These are phyloP conservation scores for Cyclotella sp. DNA, from an alignment of 108 stramenopile genomes.

Conservation along the genomic window DNA sequence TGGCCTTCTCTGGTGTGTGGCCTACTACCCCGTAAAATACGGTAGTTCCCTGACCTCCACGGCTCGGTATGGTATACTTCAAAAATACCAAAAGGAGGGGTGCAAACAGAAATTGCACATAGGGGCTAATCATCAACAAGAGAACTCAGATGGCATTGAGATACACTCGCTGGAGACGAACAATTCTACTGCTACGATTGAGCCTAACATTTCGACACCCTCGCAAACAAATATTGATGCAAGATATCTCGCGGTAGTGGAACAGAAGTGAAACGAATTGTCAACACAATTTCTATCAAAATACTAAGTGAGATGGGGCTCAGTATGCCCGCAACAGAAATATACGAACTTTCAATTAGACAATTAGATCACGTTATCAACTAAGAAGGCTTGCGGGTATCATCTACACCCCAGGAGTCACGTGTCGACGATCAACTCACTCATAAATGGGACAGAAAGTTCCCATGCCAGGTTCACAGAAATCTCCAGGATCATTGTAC, in stretches of 20 bases:
- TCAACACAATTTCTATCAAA: slow-evolving; percentile 12
- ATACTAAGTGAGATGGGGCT: slow-evolving; percentile 14
- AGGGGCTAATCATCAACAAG: background rate
- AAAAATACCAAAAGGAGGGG: slow-evolving; percentile 19
- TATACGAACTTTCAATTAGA: background rate
- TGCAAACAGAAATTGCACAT: background rate
- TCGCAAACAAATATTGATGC: background rate
- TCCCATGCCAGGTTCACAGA: slow-evolving; percentile 85
- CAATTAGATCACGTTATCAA: too few species aligned
- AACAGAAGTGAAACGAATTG: slow-evolving; percentile 22
- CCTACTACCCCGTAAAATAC: too few species aligned
- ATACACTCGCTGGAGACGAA: background rate
- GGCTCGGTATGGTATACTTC: too few species aligned
- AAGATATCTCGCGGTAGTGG: slow-evolving; percentile 8
- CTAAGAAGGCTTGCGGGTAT: too few species aligned
- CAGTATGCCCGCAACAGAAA: background rate
- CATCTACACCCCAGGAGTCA: too few species aligned
- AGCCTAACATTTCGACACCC: background rate
- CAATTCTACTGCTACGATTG: background rate
- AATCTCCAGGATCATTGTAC: slow-evolving; percentile 94
- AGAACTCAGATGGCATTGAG: background rate
- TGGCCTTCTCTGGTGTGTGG: too few species aligned
- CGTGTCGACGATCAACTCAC: too few species aligned
- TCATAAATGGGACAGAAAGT: slow-evolving; percentile 93
- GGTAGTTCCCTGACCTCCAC: too few species aligned